phyloP scores from a whole-genome alignment of 805 yeast species.

The Saturnispora quitensis region DNA sequence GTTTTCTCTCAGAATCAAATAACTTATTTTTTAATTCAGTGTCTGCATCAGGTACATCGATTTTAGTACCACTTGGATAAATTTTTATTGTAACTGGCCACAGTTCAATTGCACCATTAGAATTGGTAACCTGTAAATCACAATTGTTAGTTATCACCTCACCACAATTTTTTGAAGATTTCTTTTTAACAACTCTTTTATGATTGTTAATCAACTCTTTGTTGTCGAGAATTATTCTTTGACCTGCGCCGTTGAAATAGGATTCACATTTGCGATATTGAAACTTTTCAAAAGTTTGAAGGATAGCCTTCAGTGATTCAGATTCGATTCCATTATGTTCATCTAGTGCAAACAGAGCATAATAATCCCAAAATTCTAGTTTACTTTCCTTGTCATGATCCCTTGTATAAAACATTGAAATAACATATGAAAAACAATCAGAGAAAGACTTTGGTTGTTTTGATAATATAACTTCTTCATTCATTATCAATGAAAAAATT shows the following conservation, averaged over 20 bases:
- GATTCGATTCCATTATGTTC: neutral
- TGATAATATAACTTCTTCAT: neutral
- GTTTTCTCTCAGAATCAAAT: slow-evolving; percentile 6
- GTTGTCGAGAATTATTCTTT: slow-evolving; percentile 3
- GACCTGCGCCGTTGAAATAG: neutral
- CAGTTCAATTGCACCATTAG: slow-evolving; percentile 3
- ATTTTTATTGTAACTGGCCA: slow-evolving; percentile 8
- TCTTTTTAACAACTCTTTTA: neutral
- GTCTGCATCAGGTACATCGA: slow-evolving; percentile 1
- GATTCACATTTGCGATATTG: slow-evolving; percentile 1
- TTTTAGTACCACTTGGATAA: slow-evolving; percentile 11
- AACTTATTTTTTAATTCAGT: slow-evolving; percentile 1
- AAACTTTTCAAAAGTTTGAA: neutral
- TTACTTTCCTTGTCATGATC: slow-evolving; percentile 3
- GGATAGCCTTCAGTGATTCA: neutral
- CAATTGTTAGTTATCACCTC: slow-evolving; percentile 4
- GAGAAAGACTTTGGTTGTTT: neutral
- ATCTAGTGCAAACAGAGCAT: neutral
- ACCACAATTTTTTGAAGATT: neutral
- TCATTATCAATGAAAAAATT: neutral
- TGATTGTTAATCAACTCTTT: neutral
- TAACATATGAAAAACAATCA: neutral
- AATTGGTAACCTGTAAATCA: neutral
- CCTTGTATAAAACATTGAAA: slow-evolving; percentile 1
- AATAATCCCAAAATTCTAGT: slow-evolving; percentile 7